Base-by-base conservation (phyloP, 169 alveolate species). In the Eimeria sp. region DNA sequence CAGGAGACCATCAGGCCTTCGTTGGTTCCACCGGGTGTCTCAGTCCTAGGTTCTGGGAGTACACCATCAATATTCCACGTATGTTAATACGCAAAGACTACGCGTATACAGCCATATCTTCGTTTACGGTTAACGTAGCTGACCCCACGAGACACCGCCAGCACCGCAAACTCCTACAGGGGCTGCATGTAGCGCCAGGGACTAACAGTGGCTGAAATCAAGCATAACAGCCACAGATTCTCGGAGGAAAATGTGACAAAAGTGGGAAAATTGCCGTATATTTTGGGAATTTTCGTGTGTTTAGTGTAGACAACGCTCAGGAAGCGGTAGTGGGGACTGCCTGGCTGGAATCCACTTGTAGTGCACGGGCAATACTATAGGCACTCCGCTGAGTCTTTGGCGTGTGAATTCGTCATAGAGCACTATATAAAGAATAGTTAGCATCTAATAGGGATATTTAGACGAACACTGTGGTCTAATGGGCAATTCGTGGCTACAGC, bases 121-220 rank as follows among this genome's bases (percentile, higher is more conserved):
- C 22, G 13, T 45, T 10, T 22, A 25, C 45, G 45, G 43, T 7
- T n/a, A 10, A 4, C 65, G 25, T 5, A 51, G 22, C 27, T 78
- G 49, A 9, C 65, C 65, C 61, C 88, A 78, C 70, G 67, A 45
- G 88, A 78, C 47, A 78, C 10, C 25, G 65, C 25, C 47, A 16
- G 67, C 88, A 16, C 88, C 88, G 47, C 25, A 5, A 51, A n/a
- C 88, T 18, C 25, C 22, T 47, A 9, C 27, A 51, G 67, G 86
- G 88, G 88, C 88, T 78, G 88, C 61, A 78, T 73, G 83, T 73
- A 40, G 54, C 3, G 83, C 83, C 54, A 16, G n/a, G 57, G 30
- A 40, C 10, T 73, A 73, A 73, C 83, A n/a, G 54, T 73, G 83
- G 11, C 34, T 40, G 54, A 14, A 73, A 40, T 73, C 54, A 16